phyloP scores from a whole-genome alignment of 2,329 filamentous ascomycete genomes.

The Fusarium continuum region DNA sequence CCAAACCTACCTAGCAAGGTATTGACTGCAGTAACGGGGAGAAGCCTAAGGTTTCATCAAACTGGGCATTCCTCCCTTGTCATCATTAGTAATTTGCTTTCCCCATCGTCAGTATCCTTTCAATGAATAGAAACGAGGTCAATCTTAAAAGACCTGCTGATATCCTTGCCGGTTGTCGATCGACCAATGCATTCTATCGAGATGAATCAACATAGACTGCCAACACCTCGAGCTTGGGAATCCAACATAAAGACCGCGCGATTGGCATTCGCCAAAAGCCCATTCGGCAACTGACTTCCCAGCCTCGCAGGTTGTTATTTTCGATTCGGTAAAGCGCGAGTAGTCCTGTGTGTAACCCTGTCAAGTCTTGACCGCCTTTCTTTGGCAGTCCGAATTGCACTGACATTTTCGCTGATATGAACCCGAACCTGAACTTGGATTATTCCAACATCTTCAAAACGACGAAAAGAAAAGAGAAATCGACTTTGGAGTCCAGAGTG shows the following conservation, averaged over 20 bases:
- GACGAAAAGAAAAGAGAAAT: not conserved
- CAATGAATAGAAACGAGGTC: not conserved
- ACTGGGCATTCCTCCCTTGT: not conserved
- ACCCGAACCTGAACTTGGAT: not conserved
- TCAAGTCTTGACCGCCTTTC: slow-evolving; percentile 17
- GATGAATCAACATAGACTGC: not conserved
- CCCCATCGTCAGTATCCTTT: not conserved
- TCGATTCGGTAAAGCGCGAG: not conserved
- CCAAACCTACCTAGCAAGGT: not conserved
- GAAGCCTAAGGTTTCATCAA: not conserved
- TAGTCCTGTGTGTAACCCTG: not conserved
- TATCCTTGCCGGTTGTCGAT: not conserved
- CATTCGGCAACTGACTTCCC: not conserved
- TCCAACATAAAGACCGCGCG: not conserved
- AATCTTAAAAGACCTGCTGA: not conserved
- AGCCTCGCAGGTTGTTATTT: slow-evolving; percentile 2
- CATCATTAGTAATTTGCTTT: not conserved
- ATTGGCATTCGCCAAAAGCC: not conserved
- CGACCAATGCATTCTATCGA: not conserved
- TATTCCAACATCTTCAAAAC: not conserved
- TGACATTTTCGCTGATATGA: not conserved
- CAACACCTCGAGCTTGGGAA: not conserved
- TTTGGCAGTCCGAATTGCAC: not conserved
- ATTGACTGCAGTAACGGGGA: not conserved
- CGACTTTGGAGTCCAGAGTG: not conserved